Evolutionary conservation across 805 yeast species (phyloP).

Genomic region (Candida sithepensis): DNA sequence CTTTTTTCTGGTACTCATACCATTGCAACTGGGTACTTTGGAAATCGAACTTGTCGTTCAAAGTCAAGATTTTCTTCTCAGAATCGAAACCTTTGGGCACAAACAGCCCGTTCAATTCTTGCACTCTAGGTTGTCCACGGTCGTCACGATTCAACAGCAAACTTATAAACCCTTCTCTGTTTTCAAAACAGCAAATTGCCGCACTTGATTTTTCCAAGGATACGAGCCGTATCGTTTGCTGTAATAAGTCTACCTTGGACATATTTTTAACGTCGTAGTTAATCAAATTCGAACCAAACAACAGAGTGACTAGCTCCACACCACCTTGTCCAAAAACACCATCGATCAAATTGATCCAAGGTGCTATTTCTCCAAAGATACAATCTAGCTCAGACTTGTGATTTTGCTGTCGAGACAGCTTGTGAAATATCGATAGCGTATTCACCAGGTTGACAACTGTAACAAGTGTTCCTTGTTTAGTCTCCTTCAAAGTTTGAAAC

Average conservation of each 20-base stretch:
- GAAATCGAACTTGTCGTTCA: constrained; percentile 32
- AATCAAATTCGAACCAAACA: neutral
- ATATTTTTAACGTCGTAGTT: neutral
- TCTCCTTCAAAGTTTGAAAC: constrained; percentile 1
- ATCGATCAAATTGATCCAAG: neutral
- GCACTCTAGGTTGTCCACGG: constrained; percentile 6
- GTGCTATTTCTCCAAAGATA: neutral
- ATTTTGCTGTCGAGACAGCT: neutral
- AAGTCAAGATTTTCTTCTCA: constrained; percentile 43
- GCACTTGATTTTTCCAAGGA: neutral
- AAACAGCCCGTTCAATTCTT: constrained; percentile 18
- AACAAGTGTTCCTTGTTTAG: neutral
- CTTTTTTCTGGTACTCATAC: neutral
- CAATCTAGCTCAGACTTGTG: neutral
- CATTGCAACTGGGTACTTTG: neutral
- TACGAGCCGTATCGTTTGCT: neutral
- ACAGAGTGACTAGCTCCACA: neutral
- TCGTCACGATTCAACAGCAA: too few relatives aligned
- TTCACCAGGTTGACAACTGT: neutral
- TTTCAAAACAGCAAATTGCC: neutral
- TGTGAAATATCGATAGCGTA: neutral
- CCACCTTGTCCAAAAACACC: neutral
- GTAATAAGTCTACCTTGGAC: neutral
- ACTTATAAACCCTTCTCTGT: neutral
- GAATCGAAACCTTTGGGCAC: constrained; percentile 53